A percentile compares a stretch with the other conserved stretches of the same genome.
These are phyloP conservation scores for Haplosporangium gracile DNA, from an alignment of 192 early-diverging fungal species.

Conservation along the genomic window DNA sequence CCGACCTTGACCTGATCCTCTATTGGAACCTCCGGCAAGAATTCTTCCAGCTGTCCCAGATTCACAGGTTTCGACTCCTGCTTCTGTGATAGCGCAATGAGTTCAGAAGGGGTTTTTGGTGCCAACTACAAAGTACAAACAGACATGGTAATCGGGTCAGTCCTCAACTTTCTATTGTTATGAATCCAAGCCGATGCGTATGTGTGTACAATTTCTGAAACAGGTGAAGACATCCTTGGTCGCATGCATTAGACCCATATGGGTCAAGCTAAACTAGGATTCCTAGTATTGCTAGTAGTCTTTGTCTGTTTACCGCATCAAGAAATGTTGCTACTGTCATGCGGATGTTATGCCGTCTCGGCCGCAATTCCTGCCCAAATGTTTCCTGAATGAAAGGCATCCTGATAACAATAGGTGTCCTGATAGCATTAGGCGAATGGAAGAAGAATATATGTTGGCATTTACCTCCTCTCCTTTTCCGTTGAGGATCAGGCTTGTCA, in stretches of 20 bases:
- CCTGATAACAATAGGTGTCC: background rate
- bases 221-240: background rate
- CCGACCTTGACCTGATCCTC: conserved; percentile 53
- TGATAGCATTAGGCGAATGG: background rate
- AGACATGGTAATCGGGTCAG: background rate
- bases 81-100: conserved; percentile 46
- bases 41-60: conserved; percentile 45
- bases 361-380: background rate
- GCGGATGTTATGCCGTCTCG: background rate
- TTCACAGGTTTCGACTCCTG: conserved; percentile 45
- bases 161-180: background rate
- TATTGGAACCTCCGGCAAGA: conserved; percentile 47
- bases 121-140: conserved; percentile 24
- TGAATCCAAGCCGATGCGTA: background rate
- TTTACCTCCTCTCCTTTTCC: conserved; percentile 56
- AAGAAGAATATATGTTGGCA: background rate
- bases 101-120: conserved; percentile 46
- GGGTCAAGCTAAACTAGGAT: background rate
- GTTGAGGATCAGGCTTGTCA: conserved; percentile 54
- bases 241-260: background rate
- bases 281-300: background rate
- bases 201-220: background rate
- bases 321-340: background rate
- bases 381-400: background rate
- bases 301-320: background rate